These are phyloP conservation scores for Avena atlantica DNA, from an alignment of 176 grass and related monocot genomes.

Conservation along the genomic window DNA sequence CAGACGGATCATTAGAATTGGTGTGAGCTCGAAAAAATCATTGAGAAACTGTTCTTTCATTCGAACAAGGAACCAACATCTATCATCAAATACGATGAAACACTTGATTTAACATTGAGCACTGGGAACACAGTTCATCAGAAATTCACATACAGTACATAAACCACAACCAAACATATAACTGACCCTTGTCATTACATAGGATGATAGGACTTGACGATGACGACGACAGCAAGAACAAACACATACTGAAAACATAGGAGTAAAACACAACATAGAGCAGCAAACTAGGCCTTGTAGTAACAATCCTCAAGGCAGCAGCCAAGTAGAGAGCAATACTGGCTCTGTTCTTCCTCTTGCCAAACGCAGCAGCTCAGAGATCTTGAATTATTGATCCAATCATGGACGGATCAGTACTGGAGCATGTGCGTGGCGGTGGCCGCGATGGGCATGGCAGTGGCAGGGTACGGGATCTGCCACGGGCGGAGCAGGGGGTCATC, in stretches of 20 bases:
- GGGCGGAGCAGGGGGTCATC: conserved; percentile 75
- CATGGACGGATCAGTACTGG: conserved; percentile 48
- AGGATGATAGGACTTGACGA: conserved; percentile 7
- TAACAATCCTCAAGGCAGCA: conserved; percentile 35
- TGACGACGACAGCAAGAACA: background rate
- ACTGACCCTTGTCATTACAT: conserved; percentile 32
- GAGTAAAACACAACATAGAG: conserved; percentile 39
- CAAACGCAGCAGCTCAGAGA: conserved; percentile 5
- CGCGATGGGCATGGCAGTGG: conserved; percentile 64
- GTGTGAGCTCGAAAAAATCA: background rate
- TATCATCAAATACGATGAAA: background rate
- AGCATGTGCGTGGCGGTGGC: conserved; percentile 61
- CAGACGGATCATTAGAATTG: background rate
- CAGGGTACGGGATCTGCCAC: conserved; percentile 69
- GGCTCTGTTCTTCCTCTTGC: conserved; percentile 8
- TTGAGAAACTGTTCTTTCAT: background rate
- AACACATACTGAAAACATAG: conserved; percentile 27
- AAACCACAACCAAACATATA: conserved; percentile 31
- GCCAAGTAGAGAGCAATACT: conserved; percentile 20
- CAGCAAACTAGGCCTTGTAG: conserved; percentile 39
- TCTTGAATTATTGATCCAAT: conserved; percentile 11
- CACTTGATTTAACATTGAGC: background rate
- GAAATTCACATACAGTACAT: conserved; percentile 18
- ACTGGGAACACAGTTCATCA: conserved; percentile 24
- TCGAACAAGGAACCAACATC: background rate